Conservation (phyloP, 441 rosid species). For the Sinapis alba region DNA sequence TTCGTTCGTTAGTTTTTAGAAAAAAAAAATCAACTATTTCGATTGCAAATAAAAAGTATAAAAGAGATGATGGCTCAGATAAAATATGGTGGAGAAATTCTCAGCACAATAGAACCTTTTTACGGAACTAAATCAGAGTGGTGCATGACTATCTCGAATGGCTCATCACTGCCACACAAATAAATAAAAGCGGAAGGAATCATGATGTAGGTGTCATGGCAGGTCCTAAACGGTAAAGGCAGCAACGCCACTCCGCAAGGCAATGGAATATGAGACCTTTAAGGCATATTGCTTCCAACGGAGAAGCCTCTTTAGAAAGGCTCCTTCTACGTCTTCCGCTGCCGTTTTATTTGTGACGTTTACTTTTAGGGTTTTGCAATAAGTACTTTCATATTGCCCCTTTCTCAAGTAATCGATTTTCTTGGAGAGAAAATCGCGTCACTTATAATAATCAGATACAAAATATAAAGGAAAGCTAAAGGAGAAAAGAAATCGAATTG, state of each 20-base stretch:
- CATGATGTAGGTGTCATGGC: slow-evolving; percentile 54
- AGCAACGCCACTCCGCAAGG: slow-evolving; percentile 59
- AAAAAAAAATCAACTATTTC: too few relatives aligned
- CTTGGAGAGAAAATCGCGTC: slow-evolving; percentile 28
- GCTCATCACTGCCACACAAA: neutral
- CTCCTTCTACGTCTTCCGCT: slow-evolving; percentile 44
- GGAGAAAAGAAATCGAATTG: neutral
- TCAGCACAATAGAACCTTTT: slow-evolving; percentile 1
- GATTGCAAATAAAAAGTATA: too few relatives aligned
- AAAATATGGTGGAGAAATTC: neutral
- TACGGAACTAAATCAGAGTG: slow-evolving; percentile 3
- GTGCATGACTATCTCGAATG: slow-evolving; percentile 5
- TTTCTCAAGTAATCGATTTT: neutral
- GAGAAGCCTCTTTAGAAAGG: slow-evolving; percentile 44
- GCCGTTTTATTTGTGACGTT: slow-evolving; percentile 37
- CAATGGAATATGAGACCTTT: slow-evolving; percentile 55
- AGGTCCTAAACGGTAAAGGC: slow-evolving; percentile 51
- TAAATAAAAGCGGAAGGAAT: neutral
- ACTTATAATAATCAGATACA: neutral
- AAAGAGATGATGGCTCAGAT: neutral
- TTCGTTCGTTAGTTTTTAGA: neutral
- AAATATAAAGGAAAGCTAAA: neutral
- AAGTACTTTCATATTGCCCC: slow-evolving; percentile 8
- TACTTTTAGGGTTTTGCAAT: slow-evolving; percentile 33
- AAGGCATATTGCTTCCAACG: slow-evolving; percentile 13